Evolutionary conservation across 1,284 basidiomycete genomes (phyloP).

Genomic region (Trichosporon coremiiforme): DNA sequence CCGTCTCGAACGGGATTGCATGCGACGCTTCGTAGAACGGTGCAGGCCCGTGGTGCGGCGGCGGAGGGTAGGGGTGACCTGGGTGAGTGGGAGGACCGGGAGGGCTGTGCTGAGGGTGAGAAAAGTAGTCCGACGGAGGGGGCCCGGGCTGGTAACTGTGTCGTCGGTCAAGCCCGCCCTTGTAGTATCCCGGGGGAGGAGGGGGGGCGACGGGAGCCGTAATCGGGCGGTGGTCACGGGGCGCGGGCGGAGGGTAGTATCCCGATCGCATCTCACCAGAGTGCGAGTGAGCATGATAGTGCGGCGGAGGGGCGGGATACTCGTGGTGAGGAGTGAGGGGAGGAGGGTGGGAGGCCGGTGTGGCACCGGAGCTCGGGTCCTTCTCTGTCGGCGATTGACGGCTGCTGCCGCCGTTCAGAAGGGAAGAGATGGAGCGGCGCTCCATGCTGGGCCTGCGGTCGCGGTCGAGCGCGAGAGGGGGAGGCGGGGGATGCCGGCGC

Average conservation of each 20-base stretch:
- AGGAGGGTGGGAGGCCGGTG: conserved; percentile 2
- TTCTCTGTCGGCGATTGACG: neutral
- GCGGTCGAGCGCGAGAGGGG: conserved; percentile 1
- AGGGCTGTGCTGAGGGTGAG: neutral
- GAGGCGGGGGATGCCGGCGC: conserved; percentile 7
- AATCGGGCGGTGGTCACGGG: conserved; percentile 14
- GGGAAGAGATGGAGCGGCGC: conserved; percentile 24
- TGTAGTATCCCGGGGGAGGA: neutral
- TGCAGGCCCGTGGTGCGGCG: conserved; percentile 15
- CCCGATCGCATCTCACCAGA: conserved; percentile 2
- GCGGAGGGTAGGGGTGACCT: neutral
- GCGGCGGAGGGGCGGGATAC: conserved; percentile 5
- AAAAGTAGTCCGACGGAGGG: conserved; percentile 2
- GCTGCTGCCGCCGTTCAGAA: conserved; percentile 24
- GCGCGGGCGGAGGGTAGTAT: neutral
- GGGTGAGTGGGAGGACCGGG: neutral
- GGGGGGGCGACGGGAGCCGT: neutral
- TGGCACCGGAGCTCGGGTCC: neutral
- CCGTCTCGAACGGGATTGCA: conserved; percentile 26
- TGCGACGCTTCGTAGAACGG: conserved; percentile 11
- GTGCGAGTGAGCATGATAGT: neutral
- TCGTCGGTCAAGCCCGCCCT: neutral
- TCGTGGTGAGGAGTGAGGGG: conserved; percentile 13
- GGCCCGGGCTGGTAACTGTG: conserved; percentile 16
- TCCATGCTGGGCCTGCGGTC: conserved; percentile 24